Conservation (phyloP, 352 stramenopile genomes). For the Phytophthora nicotianae region DNA sequence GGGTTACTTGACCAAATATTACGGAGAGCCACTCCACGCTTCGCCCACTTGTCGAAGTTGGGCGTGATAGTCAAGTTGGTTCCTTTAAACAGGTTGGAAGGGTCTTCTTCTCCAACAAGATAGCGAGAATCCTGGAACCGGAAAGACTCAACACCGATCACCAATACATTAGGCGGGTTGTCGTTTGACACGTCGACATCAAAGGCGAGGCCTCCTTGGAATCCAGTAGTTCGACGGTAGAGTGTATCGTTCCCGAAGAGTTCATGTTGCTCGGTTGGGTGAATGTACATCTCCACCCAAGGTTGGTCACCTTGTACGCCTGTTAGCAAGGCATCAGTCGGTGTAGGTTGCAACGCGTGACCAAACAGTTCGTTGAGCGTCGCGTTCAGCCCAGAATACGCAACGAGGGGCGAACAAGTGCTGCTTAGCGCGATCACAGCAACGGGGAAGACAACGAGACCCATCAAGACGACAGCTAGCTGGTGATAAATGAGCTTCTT, state of each 20-base stretch:
- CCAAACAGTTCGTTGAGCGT: constrained; percentile 24
- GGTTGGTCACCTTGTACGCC: constrained; percentile 13
- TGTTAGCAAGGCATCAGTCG: constrained; percentile 8
- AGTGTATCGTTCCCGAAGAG: constrained; percentile 25
- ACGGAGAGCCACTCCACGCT: constrained; percentile 51
- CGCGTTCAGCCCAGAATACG: constrained; percentile 24
- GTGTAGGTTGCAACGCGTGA: constrained; percentile 19
- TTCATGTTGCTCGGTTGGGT: constrained; percentile 21
- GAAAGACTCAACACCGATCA: constrained; percentile 63
- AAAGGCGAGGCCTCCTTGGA: constrained; percentile 48
- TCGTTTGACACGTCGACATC: constrained; percentile 37
- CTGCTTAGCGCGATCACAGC: constrained; percentile 5
- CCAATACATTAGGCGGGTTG: constrained; percentile 51
- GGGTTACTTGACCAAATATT: constrained; percentile 65
- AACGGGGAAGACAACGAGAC: constrained; percentile 9
- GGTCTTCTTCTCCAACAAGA: constrained; percentile 46
- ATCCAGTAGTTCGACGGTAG: constrained; percentile 37
- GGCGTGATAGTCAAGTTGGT: constrained; percentile 44
- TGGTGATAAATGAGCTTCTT: background rate
- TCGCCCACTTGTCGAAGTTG: constrained; percentile 55
- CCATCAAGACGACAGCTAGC: background rate
- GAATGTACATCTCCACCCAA: constrained; percentile 27
- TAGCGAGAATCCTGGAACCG: constrained; percentile 57
- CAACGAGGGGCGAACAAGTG: constrained; percentile 20
- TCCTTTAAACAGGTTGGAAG: constrained; percentile 41